phyloP scores from a whole-genome alignment of 306 rosid species.

The Lagenaria siceraria region DNA sequence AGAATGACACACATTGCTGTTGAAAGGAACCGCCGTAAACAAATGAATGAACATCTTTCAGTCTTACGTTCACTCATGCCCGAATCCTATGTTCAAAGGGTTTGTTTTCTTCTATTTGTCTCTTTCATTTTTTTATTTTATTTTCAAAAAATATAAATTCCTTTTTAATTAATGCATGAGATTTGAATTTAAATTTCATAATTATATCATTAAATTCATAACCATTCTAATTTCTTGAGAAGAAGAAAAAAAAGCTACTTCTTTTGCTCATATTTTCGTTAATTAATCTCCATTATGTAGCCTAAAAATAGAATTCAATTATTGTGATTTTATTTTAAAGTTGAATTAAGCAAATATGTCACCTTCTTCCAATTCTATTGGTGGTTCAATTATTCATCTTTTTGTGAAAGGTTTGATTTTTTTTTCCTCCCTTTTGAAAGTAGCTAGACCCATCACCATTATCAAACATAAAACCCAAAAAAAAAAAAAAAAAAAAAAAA shows the following conservation, averaged over 20 bases:
- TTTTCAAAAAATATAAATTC: no score
- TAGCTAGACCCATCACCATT: no score
- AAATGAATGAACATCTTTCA: constrained; percentile 84
- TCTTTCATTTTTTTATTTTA: neutral
- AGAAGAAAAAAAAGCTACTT: neutral
- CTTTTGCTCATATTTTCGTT: neutral
- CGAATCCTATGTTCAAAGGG: constrained; percentile 81
- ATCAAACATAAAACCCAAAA: neutral
- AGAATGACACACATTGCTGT: constrained; percentile 94
- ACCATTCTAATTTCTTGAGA: neutral
- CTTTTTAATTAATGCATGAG: neutral
- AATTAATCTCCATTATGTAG: neutral
- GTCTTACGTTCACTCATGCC: constrained; percentile 90
- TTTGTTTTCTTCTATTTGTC: constrained; percentile 12
- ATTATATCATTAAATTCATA: neutral
- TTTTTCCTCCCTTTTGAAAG: no score
- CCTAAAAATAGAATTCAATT: neutral
- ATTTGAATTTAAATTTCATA: neutral
- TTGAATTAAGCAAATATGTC: no score
- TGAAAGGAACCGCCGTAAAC: constrained; percentile 81
- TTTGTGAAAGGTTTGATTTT: no score
- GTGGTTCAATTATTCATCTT: no score
- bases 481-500: no score
- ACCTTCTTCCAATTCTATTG: no score
- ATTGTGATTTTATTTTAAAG: no score